A percentile compares a stretch with the other conserved stretches of the same genome.
Conservation (phyloP, 306 rosid species). For the Gillenia trifoliata region DNA sequence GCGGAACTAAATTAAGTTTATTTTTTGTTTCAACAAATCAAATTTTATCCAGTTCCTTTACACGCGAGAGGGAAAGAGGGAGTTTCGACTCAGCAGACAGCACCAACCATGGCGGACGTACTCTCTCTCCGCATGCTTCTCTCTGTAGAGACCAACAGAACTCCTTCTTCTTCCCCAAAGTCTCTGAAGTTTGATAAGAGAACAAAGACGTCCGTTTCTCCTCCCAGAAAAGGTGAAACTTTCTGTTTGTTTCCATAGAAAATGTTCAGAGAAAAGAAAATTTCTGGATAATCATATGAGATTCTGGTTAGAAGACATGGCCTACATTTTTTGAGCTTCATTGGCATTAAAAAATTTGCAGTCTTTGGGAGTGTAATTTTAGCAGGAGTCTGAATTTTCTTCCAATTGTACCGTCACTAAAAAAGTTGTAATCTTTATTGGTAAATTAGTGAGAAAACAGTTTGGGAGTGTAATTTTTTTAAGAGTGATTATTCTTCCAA, state of each 20-base stretch:
- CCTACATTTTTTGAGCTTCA: neutral
- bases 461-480: neutral
- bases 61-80: neutral
- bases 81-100: neutral
- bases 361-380: neutral
- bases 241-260: neutral
- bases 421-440: too few relatives aligned
- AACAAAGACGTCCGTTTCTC: conserved; percentile 26
- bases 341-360: neutral
- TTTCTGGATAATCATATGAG: neutral
- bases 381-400: too few relatives aligned
- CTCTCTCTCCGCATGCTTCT: conserved; percentile 22
- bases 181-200: conserved; percentile 30
- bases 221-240: conserved; percentile 43
- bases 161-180: conserved; percentile 25
- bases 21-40: neutral
- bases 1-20: neutral
- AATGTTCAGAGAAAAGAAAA: neutral
- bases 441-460: neutral
- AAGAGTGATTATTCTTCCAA: too few relatives aligned
- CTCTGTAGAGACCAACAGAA: conserved; percentile 18
- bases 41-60: neutral
- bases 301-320: neutral
- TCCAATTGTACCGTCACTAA: neutral
- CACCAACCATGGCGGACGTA: conserved; percentile 42